Evolutionary conservation across 1,284 basidiomycete species (phyloP), one percentile per base, ranked within the genome.

Genomic region (Mrakiaceae sp.): DNA sequence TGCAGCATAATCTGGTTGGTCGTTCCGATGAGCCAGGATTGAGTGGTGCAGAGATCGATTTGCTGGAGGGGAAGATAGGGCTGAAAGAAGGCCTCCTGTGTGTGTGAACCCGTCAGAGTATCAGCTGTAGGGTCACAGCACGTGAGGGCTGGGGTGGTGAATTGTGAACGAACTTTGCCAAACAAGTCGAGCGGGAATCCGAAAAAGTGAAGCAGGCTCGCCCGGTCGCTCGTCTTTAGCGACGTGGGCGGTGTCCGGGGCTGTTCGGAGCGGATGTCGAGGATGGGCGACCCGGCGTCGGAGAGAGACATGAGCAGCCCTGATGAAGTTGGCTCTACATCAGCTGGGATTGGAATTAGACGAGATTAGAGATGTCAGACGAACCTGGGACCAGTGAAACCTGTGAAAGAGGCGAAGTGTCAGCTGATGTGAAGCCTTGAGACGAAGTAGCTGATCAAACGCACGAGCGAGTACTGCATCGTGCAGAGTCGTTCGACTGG

Each of bases 11-110:
- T 97, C 58, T 88, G 85, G 75, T 98, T 99, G 7, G 95, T 98
- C 68, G 90, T 93, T 9, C 95, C 82, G 4, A 80, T 78, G 27
- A 99, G 80, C 87, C 89, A 98, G 67, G 87, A 85, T 55, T 81
- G 80, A 3, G 88, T 84, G 70, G 83, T 86, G 52, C 96, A 78
- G 78, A 93, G 83, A 69, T 98, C 95, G 14, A 97, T 81, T 75
- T 99, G 94, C 75, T 99, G 95, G 7, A 99, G 76, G 0, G 95
- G 95, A 39, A 98, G 80, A 76, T 98, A 99, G 1, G 95, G 96
- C 76, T 99, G 95, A 78, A 98, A 99, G 78, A 98, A 94, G 2
- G 92, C 83, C 69, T 91, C 90, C 84, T 87, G 93, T 27, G 27
- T 27, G 27, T 27, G 27, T 27, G 27, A 27, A 27, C 27, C 27